Conservation (phyloP, 106 monocot species). For the Platanthera guangdongensis region DNA sequence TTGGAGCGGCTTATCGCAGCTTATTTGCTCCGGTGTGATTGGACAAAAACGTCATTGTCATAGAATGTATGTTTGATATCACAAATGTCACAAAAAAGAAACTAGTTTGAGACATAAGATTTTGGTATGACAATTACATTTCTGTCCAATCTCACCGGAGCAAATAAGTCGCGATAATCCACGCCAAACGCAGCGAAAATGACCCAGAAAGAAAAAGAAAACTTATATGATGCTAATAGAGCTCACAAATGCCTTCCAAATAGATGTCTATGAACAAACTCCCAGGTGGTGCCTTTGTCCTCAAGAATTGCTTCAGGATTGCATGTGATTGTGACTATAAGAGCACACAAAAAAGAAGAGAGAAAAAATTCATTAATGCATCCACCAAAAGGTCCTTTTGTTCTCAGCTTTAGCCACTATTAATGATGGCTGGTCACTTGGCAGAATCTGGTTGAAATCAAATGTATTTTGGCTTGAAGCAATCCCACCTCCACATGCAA, state of each 20-base stretch:
- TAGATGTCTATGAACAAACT: neutral
- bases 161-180: no score
- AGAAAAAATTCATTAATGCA: neutral
- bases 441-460: neutral
- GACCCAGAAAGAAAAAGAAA: neutral
- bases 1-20: no score
- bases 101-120: no score
- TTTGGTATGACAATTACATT: no score
- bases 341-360: neutral
- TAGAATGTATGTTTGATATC: no score
- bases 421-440: neutral
- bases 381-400: neutral
- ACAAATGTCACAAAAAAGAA: no score
- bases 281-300: neutral
- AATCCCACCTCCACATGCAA: neutral
- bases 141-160: no score
- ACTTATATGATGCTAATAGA: neutral
- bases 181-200: no score
- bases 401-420: neutral
- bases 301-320: neutral
- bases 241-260: neutral
- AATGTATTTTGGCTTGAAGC: neutral
- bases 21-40: no score
- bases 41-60: no score
- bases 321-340: constrained; percentile 1